These are phyloP conservation scores for Populus nigra DNA, from an alignment of 345 rosid genomes.

Conservation along the genomic window DNA sequence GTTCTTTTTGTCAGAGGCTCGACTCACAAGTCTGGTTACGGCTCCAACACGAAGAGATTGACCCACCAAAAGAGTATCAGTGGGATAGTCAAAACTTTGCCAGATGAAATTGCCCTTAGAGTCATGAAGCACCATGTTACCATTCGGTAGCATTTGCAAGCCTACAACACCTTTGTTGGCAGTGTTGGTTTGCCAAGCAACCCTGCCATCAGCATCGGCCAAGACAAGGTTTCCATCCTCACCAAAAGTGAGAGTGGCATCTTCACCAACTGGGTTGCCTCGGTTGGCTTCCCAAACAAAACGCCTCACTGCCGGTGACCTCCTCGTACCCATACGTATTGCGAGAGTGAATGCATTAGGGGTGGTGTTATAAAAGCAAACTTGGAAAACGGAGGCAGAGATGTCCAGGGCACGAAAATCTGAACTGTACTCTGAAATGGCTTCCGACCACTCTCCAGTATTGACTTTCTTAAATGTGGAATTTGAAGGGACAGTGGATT, in stretches of 20 bases:
- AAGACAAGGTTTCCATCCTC: conserved; percentile 35
- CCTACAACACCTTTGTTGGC: conserved; percentile 33
- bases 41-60: conserved; percentile 40
- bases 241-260: conserved; percentile 30
- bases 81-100: conserved; percentile 45
- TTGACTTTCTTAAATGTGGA: conserved; percentile 36
- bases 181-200: conserved; percentile 38
- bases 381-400: conserved; percentile 41
- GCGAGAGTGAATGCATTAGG: conserved; percentile 57
- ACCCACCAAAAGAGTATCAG: conserved; percentile 46
- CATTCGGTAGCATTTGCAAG: background rate
- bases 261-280: conserved; percentile 25
- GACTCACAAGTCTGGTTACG: conserved; percentile 47
- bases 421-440: conserved; percentile 35
- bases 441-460: conserved; percentile 37
- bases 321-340: conserved; percentile 40
- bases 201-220: conserved; percentile 23
- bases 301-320: conserved; percentile 35
- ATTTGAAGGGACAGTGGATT: conserved; percentile 40
- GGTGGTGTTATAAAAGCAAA: conserved; percentile 62
- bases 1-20: conserved; percentile 34
- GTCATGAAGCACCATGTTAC: conserved; percentile 18
- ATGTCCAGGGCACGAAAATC: conserved; percentile 28
- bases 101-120: conserved; percentile 16
- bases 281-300: conserved; percentile 50